Percentiles rank a stretch among this genome's conserved stretches.
Conservation (phyloP, 306 rosid genomes). For the Adenanthera pavonina region DNA sequence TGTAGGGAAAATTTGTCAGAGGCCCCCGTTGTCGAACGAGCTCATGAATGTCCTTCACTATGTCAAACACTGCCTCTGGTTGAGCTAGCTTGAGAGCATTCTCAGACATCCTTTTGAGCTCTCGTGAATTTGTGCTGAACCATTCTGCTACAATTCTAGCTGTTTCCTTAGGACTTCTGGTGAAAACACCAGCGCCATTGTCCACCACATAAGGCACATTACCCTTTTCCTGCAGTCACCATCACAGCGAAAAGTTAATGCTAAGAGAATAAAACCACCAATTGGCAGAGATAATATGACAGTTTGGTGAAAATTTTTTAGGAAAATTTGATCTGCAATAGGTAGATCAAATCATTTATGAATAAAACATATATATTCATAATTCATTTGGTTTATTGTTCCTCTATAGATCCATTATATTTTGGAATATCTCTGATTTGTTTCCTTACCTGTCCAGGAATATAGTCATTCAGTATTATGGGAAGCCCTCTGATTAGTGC, state of each 20-base stretch:
- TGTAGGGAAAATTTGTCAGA: slow-evolving; percentile 66
- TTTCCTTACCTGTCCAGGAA: slow-evolving; percentile 87
- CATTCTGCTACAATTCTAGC: slow-evolving; percentile 82
- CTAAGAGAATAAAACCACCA: not conserved
- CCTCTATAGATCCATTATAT: not conserved
- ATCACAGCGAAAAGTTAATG: slow-evolving; percentile 16
- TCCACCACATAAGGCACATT: slow-evolving; percentile 95
- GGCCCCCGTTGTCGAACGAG: slow-evolving; percentile 83
- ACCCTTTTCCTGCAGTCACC: slow-evolving; percentile 83
- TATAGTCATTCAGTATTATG: slow-evolving; percentile 89
- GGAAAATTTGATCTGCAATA: not conserved
- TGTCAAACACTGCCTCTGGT: slow-evolving; percentile 92
- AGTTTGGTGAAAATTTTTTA: not conserved
- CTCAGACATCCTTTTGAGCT: slow-evolving; percentile 70
- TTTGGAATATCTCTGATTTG: not conserved
- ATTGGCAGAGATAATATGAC: slow-evolving; percentile 18
- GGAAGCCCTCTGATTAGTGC: slow-evolving; percentile 98
- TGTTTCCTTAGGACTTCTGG: slow-evolving; percentile 87
- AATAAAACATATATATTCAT: not conserved
- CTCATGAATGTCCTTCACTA: slow-evolving; percentile 86
- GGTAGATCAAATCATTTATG: too few species aligned
- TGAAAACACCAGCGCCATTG: slow-evolving; percentile 96
- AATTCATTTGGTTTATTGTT: not conserved
- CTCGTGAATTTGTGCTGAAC: slow-evolving; percentile 80
- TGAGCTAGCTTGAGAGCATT: slow-evolving; percentile 87